A percentile compares a stretch with the other conserved stretches of the same genome.
Evolutionary conservation across 345 rosid species (phyloP).

Genomic region (Limnanthes douglasii): DNA sequence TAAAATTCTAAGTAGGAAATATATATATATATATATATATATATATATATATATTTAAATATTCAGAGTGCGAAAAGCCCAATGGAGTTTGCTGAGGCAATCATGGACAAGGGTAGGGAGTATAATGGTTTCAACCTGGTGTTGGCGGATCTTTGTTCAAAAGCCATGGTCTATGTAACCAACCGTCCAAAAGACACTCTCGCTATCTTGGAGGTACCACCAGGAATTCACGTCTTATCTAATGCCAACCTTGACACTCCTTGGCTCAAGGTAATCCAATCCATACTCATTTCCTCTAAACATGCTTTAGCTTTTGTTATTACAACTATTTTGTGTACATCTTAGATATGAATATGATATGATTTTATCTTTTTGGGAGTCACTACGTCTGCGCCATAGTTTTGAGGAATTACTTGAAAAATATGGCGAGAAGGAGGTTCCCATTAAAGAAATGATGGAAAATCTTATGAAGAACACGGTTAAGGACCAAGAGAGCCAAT

Average conservation of each 20-base stretch:
- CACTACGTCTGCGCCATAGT: constrained; percentile 28
- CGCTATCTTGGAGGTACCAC: constrained; percentile 33
- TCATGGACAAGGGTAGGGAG: constrained; percentile 22
- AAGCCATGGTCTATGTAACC: constrained; percentile 54
- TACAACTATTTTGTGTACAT: not conserved
- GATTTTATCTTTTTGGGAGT: constrained; percentile 27
- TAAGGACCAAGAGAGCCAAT: constrained; percentile 25
- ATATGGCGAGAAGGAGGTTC: constrained; percentile 25
- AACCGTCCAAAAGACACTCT: constrained; percentile 31
- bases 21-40: too few species aligned
- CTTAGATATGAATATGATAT: not conserved
- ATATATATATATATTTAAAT: too few species aligned
- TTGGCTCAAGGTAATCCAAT: constrained; percentile 57
- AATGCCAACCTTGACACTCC: constrained; percentile 71
- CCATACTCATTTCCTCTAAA: not conserved
- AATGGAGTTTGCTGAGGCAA: constrained; percentile 40
- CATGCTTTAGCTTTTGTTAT: not conserved
- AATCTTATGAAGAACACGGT: constrained; percentile 41
- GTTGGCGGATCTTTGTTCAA: constrained; percentile 29
- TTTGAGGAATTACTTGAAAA: constrained; percentile 23
- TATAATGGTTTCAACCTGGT: constrained; percentile 71
- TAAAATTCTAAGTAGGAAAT: too few species aligned
- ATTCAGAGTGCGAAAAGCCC: constrained; percentile 57
- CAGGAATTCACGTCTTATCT: constrained; percentile 65
- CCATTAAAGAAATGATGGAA: constrained; percentile 30